Base-by-base conservation (phyloP, 805 yeast species). In the Lipomyces anomalus region DNA sequence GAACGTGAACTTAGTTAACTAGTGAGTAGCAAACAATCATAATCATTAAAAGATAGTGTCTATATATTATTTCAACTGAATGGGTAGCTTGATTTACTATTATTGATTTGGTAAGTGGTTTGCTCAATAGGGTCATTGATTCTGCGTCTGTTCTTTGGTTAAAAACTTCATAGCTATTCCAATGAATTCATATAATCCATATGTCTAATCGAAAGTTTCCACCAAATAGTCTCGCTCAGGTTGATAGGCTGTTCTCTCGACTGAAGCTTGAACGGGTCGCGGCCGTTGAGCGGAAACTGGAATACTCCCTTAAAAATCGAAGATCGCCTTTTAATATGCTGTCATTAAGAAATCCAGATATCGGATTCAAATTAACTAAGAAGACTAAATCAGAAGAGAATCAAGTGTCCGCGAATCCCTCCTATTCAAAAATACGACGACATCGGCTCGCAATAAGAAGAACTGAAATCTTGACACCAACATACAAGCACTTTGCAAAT, bases 211-310 rank as follows among this genome's bases (percentile, higher is more conserved):
- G n/a, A n/a, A n/a, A n/a, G n/a, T n/a, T n/a, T n/a, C n/a, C n/a
- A n/a, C n/a, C n/a, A n/a, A n/a, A n/a, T n/a, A n/a, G n/a, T n/a
- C 36, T 38, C 36, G 21, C 22, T 28, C 22, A 43, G 26, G 4
- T 24, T 35, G 35, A 38, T 32, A 26, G 36, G 40, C 37, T 44
- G 48, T 42, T 46, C 38, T 11, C 17, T 35, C 22, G 48, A 48
- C n/a, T n/a, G n/a, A n/a, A n/a, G n/a, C 23, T 47, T 56, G 35
- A 40, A 35, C 23, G 30, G 29, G 9, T 56, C 36, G 41, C 38
- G n/a, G 44, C 57, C 7, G 23, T 58, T 30, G 22, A 26, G 30
- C 30, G 30, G 30, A 9, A 26, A 13, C 30, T 26, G 11, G 30
- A 26, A 9, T 13, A 26, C 30, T 9, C 9, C 11, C 11, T 26